Evolutionary conservation across 106 monocot species (phyloP), one percentile per base, ranked within the genome.

Genomic region (Dendrobium chrysotoxum): DNA sequence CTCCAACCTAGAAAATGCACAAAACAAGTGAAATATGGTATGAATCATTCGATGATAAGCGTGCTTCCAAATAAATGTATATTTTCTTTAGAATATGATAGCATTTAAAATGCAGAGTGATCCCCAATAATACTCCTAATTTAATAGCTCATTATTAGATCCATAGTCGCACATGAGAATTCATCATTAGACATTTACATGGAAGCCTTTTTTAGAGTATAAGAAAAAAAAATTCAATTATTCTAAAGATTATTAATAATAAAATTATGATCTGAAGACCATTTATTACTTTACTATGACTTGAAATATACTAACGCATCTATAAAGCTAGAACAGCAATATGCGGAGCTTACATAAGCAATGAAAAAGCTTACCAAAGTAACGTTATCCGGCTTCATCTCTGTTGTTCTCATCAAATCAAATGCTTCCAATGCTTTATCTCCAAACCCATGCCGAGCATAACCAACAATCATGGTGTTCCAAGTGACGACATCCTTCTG

Each of bases 401-500:
- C 64, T 31, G 84, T 70, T 53, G 66, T 78, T 64, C 72, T 77
- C 92, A 93, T 90, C 79, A 75, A 73, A 68, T 86, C 90, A 85
- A 93, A 90, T 17, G 88, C 65, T 45, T 86, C 79, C 64, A 93
- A 68, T 47, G 92, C 89, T 45, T 88, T 86, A 73, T 77, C 81
- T 0, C 92, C 92, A 79, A 90, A 93, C 5, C 92, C 92, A 81
- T 90, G 92, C 72, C 88, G 78, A 53, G 92, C 88, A 83, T 86
- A 88, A 55, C 90, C 92, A 61, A 85, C 83, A 65, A 90, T 93
- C 90, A 93, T 88, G 12, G 92, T 90, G 85, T 93, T 93, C 92
- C 92, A 93, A 4, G 92, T 82, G 17, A 93, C 85, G 0, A 86
- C 84, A 83, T 93, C 92, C 86, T 90, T 93, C n/a, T 86, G 82